These are phyloP conservation scores for Neobulgaria alba DNA, from an alignment of 2,329 filamentous ascomycete genomes.

Conservation along the genomic window DNA sequence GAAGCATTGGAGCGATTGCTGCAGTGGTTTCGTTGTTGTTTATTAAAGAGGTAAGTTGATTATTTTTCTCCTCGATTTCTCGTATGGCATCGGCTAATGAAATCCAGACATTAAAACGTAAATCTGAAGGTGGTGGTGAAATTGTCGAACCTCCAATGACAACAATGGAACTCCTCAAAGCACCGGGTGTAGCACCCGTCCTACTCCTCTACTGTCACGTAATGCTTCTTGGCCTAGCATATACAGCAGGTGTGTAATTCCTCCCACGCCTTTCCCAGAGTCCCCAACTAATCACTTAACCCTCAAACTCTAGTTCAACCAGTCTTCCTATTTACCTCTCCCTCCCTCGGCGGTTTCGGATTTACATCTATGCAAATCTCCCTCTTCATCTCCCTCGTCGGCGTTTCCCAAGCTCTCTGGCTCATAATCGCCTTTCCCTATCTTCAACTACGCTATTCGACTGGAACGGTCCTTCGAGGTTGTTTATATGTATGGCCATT, in stretches of 20 bases:
- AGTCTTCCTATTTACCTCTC: slow-evolving; percentile 58
- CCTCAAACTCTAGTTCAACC: slow-evolving; percentile 40
- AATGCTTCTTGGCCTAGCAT: slow-evolving; percentile 61
- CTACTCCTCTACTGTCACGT: slow-evolving; percentile 57
- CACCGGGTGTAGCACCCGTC: slow-evolving; percentile 57
- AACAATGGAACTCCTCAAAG: slow-evolving; percentile 46
- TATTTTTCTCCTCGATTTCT: not conserved
- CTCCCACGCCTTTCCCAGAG: not conserved
- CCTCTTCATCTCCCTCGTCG: slow-evolving; percentile 54
- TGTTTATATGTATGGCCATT: slow-evolving; percentile 54
- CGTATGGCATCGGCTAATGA: not conserved
- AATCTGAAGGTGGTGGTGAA: slow-evolving; percentile 19
- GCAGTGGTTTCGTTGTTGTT: slow-evolving; percentile 45
- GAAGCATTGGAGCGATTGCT: slow-evolving; percentile 43
- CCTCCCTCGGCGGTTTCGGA: slow-evolving; percentile 54
- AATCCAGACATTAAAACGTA: slow-evolving; percentile 35
- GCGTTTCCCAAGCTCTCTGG: slow-evolving; percentile 62
- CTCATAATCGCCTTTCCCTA: slow-evolving; percentile 61
- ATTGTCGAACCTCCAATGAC: slow-evolving; percentile 29
- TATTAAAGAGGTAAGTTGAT: slow-evolving; percentile 43
- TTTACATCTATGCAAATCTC: slow-evolving; percentile 58
- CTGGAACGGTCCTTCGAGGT: slow-evolving; percentile 51
- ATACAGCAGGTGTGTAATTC: slow-evolving; percentile 44
- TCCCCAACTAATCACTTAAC: not conserved
- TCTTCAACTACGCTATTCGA: slow-evolving; percentile 58